Base-by-base conservation (phyloP, 2,329 filamentous ascomycete genomes). In the Whalleya microplaca region DNA sequence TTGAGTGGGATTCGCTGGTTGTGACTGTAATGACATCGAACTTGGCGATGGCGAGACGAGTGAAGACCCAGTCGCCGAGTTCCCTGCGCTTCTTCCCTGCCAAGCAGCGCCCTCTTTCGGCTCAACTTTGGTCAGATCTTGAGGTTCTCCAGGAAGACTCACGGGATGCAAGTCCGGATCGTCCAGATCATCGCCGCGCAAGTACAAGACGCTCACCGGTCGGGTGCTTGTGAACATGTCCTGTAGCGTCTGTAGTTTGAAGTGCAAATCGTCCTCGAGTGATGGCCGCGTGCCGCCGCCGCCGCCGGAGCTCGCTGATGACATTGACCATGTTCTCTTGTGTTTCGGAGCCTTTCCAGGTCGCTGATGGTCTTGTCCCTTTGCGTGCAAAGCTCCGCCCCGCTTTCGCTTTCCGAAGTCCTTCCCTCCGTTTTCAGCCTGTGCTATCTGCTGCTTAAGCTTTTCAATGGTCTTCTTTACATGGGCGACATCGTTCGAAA, bases 401-500 rank as follows among this genome's bases (percentile, higher is more conserved):
- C 81, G 78, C 72, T 88, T 88, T 52, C 86, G 78, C 71, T 88
- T 89, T 44, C 83, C 80, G 61, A 85, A 85, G 60, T 89, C 85
- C 67, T 88, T 89, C 66, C 87, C 79, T 0, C 86, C 86, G 48
- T 80, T 86, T 67, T 89, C 86, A 0, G 84, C 84, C 69, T 97
- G 92, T 0, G 89, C 81, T 58, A 97, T 95, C 69, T 97, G 94
- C 70, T 96, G 92, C 73, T 96, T 96, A 45, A 97, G 78, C 75
- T 97, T 98, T 69, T 97, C 94, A 65, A 98, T 97, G 0, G 90
- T 91, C 76, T 97, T 98, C 75, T 96, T 96, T 62, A 98, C 91
- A 68, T 98, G 94, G 0, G 91, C 90, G 8, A 97, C 84, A 65
- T 98, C 94, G 70, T 98, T 98, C 16, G 93, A 93, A 1, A 98